Evolutionary conservation across 192 early-diverging fungal genomes (phyloP).

Genomic region (Umbelopsis sp.): DNA sequence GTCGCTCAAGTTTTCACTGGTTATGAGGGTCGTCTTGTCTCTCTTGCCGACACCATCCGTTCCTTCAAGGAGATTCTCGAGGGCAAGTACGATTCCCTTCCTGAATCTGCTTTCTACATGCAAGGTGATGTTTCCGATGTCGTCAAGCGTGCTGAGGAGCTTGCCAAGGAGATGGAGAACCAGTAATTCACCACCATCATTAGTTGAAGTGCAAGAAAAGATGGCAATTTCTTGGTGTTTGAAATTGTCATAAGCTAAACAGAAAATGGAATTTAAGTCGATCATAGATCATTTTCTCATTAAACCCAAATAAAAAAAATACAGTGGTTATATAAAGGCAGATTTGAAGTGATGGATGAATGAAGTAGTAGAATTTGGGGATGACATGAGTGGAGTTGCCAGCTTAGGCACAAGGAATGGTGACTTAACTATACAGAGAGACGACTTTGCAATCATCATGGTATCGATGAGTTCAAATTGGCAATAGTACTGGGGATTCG

Average conservation of each 20-base stretch:
- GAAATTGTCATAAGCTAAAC: not conserved
- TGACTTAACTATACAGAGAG: too few relatives aligned
- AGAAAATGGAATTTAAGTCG: not conserved
- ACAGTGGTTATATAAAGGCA: not conserved
- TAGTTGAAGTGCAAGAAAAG: not conserved
- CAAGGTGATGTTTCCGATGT: constrained; percentile 96
- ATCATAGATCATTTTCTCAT: not conserved
- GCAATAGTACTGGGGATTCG: too few relatives aligned
- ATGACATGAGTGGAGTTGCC: too few relatives aligned
- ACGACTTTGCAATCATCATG: too few relatives aligned
- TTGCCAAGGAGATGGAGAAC: constrained; percentile 36
- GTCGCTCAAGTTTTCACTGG: constrained; percentile 98
- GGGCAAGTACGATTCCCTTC: constrained; percentile 94
- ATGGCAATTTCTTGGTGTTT: not conserved
- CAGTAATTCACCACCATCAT: constrained; percentile 18
- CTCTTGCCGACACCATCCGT: constrained; percentile 89
- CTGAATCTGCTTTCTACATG: constrained; percentile 98
- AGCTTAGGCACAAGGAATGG: too few relatives aligned
- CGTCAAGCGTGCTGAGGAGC: constrained; percentile 77
- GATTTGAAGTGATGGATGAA: not conserved
- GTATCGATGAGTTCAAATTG: too few relatives aligned
- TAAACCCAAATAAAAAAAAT: not conserved
- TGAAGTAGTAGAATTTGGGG: too few relatives aligned
- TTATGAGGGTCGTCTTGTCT: constrained; percentile 93
- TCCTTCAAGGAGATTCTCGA: constrained; percentile 97